Conservation (phyloP, 768 basidiomycete species). For the Boletus reticulatus region DNA sequence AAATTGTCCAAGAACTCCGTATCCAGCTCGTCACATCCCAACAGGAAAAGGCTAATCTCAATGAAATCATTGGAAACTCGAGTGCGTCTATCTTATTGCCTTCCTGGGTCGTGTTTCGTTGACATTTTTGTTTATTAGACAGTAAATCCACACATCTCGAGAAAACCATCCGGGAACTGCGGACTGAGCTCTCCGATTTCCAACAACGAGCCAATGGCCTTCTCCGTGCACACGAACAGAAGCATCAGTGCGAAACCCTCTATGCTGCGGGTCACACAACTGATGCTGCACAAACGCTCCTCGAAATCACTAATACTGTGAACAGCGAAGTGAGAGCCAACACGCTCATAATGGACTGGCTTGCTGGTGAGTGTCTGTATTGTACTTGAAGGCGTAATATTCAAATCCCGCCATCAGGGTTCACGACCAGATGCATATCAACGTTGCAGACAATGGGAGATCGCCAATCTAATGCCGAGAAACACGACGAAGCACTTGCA, state of each 20-base stretch:
- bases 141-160: neutral
- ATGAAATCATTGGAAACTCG: too few relatives aligned
- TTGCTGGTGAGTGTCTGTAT: neutral
- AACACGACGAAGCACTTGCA: neutral
- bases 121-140: neutral
- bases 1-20: too few relatives aligned
- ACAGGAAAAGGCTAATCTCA: too few relatives aligned
- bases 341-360: neutral
- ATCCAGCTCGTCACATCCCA: too few relatives aligned
- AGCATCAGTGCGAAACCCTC: neutral
- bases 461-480: neutral
- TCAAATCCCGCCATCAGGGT: neutral
- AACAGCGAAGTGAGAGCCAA: neutral
- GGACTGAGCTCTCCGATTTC: neutral
- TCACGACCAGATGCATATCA: neutral
- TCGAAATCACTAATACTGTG: neutral
- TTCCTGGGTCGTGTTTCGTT: neutral
- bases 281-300: neutral
- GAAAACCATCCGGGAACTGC: neutral
- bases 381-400: neutral
- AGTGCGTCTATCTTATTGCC: neutral
- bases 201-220: neutral
- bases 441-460: neutral
- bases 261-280: neutral
- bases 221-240: too few relatives aligned